Evolutionary conservation across 305 asterid species (phyloP).

Genomic region (Plantago rigida): DNA sequence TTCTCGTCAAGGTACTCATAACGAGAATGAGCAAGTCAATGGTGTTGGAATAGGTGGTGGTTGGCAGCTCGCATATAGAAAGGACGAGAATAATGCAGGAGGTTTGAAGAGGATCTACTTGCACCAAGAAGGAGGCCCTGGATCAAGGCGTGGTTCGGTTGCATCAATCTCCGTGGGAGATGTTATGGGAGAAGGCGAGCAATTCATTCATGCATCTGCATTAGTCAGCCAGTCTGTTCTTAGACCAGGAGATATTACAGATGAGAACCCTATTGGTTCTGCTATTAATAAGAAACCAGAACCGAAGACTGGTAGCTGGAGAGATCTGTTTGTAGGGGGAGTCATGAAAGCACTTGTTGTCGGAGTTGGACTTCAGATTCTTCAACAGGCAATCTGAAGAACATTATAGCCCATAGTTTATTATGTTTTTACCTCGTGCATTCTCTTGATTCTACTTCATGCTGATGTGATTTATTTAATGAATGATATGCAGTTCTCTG

Average conservation of each 20-base stretch:
- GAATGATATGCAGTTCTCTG: constrained; percentile 55
- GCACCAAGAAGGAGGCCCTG: constrained; percentile 66
- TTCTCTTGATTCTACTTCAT: not conserved
- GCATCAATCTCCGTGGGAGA: constrained; percentile 51
- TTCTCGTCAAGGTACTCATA: constrained; percentile 44
- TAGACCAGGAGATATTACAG: constrained; percentile 38
- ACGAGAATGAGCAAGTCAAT: constrained; percentile 49
- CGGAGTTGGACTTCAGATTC: constrained; percentile 85
- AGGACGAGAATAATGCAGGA: constrained; percentile 52
- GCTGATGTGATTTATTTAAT: not conserved
- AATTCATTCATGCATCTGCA: constrained; percentile 66
- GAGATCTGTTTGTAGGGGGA: constrained; percentile 81
- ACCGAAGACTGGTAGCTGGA: constrained; percentile 36
- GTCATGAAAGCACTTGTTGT: constrained; percentile 80
- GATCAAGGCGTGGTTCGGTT: constrained; percentile 60
- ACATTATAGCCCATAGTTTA: not conserved
- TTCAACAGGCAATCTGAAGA: constrained; percentile 63
- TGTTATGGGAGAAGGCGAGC: constrained; percentile 39
- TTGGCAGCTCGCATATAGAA: constrained; percentile 84
- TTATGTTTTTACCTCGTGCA: not conserved
- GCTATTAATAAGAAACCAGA: constrained; percentile 43
- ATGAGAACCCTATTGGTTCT: constrained; percentile 41
- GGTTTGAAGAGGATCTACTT: constrained; percentile 75
- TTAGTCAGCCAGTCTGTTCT: constrained; percentile 84
- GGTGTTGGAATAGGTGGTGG: constrained; percentile 90